A percentile compares a stretch with the other conserved stretches of the same genome.
Evolutionary conservation across 2,329 filamentous ascomycete genomes (phyloP).

Genomic region (Diaporthe sp.): DNA sequence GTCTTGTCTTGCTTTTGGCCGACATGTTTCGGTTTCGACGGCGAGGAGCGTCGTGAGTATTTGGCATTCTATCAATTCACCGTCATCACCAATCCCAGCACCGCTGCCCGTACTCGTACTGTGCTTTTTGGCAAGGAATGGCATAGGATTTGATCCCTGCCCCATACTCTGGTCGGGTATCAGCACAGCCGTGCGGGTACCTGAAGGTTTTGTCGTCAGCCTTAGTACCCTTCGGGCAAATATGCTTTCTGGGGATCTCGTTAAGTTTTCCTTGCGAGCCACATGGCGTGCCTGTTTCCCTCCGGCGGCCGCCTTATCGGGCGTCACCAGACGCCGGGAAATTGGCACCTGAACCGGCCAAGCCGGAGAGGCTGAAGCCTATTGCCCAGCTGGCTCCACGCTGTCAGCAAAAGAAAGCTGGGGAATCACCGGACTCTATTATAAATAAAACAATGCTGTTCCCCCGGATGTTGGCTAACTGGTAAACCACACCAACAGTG

Average conservation of each 20-base stretch:
- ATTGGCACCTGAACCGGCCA: slow-evolving; percentile 38
- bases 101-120: slow-evolving; percentile 1
- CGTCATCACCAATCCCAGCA: slow-evolving; percentile 1
- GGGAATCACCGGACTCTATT: slow-evolving; percentile 3
- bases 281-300: slow-evolving; percentile 38
- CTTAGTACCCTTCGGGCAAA: slow-evolving; percentile 33
- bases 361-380: slow-evolving; percentile 38
- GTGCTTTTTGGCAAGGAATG: slow-evolving; percentile 19
- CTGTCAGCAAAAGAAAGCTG: slow-evolving; percentile 22
- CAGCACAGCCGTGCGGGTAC: slow-evolving; percentile 41
- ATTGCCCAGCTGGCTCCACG: slow-evolving; percentile 38
- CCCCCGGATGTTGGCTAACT: slow-evolving; percentile 34
- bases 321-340: slow-evolving; percentile 35
- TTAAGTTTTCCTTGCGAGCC: slow-evolving; percentile 33
- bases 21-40: slow-evolving; percentile 36
- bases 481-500: slow-evolving; percentile 54
- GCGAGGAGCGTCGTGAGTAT: slow-evolving; percentile 38
- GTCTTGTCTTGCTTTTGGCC: slow-evolving; percentile 24
- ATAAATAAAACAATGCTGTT: slow-evolving; percentile 35
- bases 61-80: background rate
- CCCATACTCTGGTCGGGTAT: slow-evolving; percentile 24
- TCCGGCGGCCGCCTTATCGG: slow-evolving; percentile 18
- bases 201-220: slow-evolving; percentile 36
- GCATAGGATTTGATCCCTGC: slow-evolving; percentile 36
- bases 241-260: slow-evolving; percentile 34